Evolutionary conservation across 129 eudicot species (phyloP).

Genomic region (Centella asiatica): DNA sequence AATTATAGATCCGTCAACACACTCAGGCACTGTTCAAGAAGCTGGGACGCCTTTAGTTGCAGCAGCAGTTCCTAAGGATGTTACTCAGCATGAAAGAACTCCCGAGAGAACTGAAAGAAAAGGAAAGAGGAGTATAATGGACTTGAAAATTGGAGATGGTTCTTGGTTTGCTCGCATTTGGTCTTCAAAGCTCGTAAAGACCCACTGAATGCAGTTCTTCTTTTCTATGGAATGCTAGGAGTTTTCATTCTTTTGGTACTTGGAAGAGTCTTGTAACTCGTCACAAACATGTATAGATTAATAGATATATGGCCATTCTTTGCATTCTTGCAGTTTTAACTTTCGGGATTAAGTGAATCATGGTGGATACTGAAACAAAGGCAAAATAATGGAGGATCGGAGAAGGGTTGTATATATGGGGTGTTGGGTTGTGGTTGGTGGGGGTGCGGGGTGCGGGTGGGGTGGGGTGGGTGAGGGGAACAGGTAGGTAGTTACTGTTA

Average conservation of each 20-base stretch:
- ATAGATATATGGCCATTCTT: background rate
- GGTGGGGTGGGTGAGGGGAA: too few species aligned
- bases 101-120: constrained; percentile 19
- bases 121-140: constrained; percentile 27
- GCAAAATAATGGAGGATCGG: background rate
- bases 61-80: constrained; percentile 10
- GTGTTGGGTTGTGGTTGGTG: background rate
- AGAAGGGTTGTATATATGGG: background rate
- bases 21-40: constrained; percentile 20
- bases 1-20: constrained; percentile 29
- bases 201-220: constrained; percentile 25
- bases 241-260: background rate
- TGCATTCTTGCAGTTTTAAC: background rate
- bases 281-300: constrained; percentile 10
- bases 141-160: constrained; percentile 24
- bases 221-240: background rate
- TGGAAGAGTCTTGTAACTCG: background rate
- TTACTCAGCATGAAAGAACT: constrained; percentile 10
- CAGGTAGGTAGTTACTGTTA: too few species aligned
- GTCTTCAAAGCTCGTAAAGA: constrained; percentile 30
- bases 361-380: background rate
- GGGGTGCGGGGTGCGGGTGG: background rate
- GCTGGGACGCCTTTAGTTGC: constrained; percentile 18
- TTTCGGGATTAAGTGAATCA: background rate
- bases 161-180: constrained; percentile 36